Percentiles rank a stretch among this genome's conserved stretches.
Conservation (phyloP, 78 protist species). For the Pigoraptor vietnamica region DNA sequence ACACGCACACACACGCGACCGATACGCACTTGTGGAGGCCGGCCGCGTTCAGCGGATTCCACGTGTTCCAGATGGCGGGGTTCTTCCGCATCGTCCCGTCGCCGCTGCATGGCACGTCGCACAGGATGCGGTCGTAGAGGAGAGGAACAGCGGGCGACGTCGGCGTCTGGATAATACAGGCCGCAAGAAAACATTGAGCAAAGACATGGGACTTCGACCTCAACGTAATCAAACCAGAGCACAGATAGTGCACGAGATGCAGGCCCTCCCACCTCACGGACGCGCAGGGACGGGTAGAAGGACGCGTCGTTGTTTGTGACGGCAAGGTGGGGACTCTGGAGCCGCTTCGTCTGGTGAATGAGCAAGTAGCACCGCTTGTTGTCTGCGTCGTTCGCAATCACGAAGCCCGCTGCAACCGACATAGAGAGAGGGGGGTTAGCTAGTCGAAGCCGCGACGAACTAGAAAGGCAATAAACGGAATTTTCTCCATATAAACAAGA, state of each 20-base stretch:
- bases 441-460: neutral
- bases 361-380: slow-evolving; percentile 83
- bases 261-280: neutral
- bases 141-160: neutral
- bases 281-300: slow-evolving; percentile 32
- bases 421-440: neutral
- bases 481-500: too few species aligned
- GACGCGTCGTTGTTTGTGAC: slow-evolving; percentile 84
- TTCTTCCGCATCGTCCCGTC: slow-evolving; percentile 97
- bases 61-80: slow-evolving; percentile 75
- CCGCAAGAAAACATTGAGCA: neutral
- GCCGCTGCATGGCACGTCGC: slow-evolving; percentile 96
- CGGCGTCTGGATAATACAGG: neutral
- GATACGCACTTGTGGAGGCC: slow-evolving; percentile 48
- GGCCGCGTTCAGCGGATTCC: slow-evolving; percentile 48
- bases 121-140: slow-evolving; percentile 81
- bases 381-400: slow-evolving; percentile 95
- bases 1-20: neutral
- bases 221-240: neutral
- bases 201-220: neutral
- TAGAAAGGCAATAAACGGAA: too few species aligned
- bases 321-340: slow-evolving; percentile 49
- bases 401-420: slow-evolving; percentile 22
- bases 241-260: neutral
- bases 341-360: slow-evolving; percentile 71